Base-by-base conservation (phyloP, 139 green algal genomes). In the Coelastrella sp. region DNA sequence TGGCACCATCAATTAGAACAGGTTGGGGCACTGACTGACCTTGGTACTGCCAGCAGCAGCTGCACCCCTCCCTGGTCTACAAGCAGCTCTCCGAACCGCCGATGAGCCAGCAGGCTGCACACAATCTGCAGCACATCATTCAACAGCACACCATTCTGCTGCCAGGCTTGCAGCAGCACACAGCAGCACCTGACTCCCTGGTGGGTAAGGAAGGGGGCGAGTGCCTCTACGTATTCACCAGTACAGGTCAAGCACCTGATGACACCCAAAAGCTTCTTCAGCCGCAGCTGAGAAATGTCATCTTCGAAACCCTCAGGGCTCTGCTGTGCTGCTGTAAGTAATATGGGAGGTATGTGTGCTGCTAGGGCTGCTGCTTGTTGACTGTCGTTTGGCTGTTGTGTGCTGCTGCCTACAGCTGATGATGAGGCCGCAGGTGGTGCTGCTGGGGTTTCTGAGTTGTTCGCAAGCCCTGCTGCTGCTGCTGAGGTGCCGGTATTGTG, bases 41-140 rank as follows among this genome's bases (percentile, higher is more conserved):
- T 88, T 10, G 95, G 94, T 58, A 96, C 24, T 14, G 63, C 75
- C 92, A 98, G 90, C 87, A 96, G 90, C 87, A 94, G 59, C 60
- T 95, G 89, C 78, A 96, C 94, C 0, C 95, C 95, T 7, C 93
- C 95, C 19, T 86, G 78, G 65, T 96, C 95, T 11, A 96, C 93
- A 19, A 97, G 93, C 84, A 95, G 85, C 84, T 93, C 89, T 7
- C 92, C 93, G 84, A 96, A 96, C 58, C 94, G 93, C 49, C 93
- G 88, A 86, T 98, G 96, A 14, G 94, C 94, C 58, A 96, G 86
- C 72, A 97, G 92, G 65, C 94, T 92, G 79, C 92, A 95, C 57
- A 95, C 70, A 25, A 94, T 87, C 49, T 90, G 87, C 79, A 97
- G 91, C 65, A 91, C 87, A 17, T 90, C 87, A 78, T 87, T 87